Conservation (phyloP, 1,284 basidiomycete species). For the Athelia sp. region DNA sequence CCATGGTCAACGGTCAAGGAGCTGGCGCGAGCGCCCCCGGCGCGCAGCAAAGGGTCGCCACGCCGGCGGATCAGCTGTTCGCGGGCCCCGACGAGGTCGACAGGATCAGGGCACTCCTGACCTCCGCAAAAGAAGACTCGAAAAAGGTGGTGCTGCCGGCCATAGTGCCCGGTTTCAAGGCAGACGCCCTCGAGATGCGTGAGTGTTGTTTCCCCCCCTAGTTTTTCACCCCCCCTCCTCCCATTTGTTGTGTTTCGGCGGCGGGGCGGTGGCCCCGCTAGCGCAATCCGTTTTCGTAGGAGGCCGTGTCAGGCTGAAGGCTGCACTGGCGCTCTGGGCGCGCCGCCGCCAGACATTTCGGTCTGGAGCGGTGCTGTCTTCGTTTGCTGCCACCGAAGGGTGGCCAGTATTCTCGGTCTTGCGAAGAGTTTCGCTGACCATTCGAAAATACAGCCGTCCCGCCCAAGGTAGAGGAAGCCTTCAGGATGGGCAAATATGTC, state of each 20-base stretch:
- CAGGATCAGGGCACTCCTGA: too few relatives aligned
- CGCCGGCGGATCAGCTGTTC: too few relatives aligned
- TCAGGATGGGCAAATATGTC: constrained; percentile 12
- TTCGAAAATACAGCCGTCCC: constrained; percentile 9
- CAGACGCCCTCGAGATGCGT: neutral
- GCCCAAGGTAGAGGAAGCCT: constrained; percentile 13
- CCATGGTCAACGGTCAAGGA: too few relatives aligned
- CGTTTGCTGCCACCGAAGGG: neutral
- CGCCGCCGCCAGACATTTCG: too few relatives aligned
- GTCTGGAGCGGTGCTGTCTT: neutral
- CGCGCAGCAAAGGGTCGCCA: too few relatives aligned
- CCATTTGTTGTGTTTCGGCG: neutral
- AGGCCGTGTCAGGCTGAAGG: neutral
- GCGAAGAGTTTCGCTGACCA: neutral
- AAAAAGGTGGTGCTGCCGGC: neutral
- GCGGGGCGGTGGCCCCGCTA: neutral
- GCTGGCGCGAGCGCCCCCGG: too few relatives aligned
- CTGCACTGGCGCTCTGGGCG: neutral
- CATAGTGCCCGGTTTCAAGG: neutral
- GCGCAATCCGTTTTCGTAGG: neutral
- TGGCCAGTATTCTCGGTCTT: neutral
- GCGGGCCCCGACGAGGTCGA: too few relatives aligned
- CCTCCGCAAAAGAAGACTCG: too few relatives aligned
- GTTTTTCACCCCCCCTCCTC: too few relatives aligned
- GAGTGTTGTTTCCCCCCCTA: neutral